Base-by-base conservation (phyloP, 2,329 filamentous ascomycete genomes). In the Plenodomus lindquistii region DNA sequence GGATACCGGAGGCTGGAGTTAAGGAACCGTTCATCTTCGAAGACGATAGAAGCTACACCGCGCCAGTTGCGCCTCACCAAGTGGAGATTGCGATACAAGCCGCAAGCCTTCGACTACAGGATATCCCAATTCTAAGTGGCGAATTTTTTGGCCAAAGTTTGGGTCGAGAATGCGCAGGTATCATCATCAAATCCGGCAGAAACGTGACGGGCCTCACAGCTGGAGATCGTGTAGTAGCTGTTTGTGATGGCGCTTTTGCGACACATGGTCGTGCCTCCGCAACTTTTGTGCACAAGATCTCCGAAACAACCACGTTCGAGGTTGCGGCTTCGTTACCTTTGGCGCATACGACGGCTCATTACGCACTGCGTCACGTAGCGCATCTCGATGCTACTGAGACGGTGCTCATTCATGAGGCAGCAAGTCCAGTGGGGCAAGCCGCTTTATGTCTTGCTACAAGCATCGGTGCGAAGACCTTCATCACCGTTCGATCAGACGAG, bases 1-100 rank as follows among this genome's bases (percentile, higher is more conserved):
- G 40, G 16, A 40, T 44, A 22, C n/a, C 17, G 1, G 29, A 41
- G 4, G 11, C 10, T 17, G 17, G 21, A 4, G 1, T 19, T 6
- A 22, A 35, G 10, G 29, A 16, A 13, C 19, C 37, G 2, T 39
- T 43, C 21, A 34, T 56, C 0, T 54, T 53, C 37, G 44, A 56
- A 34, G 54, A 60, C 18, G 50, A 60, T 29, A 2, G 44, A 5
- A 2, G 13, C 1, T 16, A 18, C 20, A 10, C 31, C 15, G 22
- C 34, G 13, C 16, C 38, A 1, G 36, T 61, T 3, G 17, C 46
- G 21, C 42, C 37, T 9, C 42, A 65, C 17, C 51, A 69, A 7
- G 56, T 73, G 11, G 69, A 73, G 40, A 62, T 74, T 18, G 49
- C 63, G 27, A 59, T 69, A 34, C 69, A 69, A 20, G 56, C 56